phyloP scores from a whole-genome alignment of 176 grass and related monocot genomes.

The Calamus simplicifolius region DNA sequence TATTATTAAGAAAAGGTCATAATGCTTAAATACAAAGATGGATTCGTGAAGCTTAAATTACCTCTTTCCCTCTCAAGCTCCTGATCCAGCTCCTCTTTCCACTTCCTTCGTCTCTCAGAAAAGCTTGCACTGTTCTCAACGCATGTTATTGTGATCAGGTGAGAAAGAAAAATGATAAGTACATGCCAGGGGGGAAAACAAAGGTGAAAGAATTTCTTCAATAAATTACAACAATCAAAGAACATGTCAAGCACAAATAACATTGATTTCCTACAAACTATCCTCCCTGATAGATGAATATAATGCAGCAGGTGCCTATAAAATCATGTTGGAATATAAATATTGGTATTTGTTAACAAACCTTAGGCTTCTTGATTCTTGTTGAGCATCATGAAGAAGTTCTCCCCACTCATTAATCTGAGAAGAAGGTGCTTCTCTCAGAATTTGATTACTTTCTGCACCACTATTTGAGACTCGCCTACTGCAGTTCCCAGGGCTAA shows the following conservation, averaged over 20 bases:
- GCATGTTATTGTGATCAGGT: not conserved
- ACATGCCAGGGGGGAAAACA: no score
- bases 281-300: no score
- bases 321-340: constrained; percentile 5
- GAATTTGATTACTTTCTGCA: constrained; percentile 43
- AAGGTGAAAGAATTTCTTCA: no score
- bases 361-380: constrained; percentile 51
- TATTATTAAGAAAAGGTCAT: no score
- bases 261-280: no score
- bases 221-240: no score
- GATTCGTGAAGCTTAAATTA: constrained; percentile 10
- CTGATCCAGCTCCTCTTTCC: constrained; percentile 87
- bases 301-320: not conserved
- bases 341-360: constrained; percentile 4
- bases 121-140: constrained; percentile 47
- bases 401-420: constrained; percentile 46
- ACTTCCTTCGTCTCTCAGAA: constrained; percentile 66
- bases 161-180: no score
- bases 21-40: no score
- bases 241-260: no score
- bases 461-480: constrained; percentile 43
- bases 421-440: constrained; percentile 79
- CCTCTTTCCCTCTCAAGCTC: constrained; percentile 95
- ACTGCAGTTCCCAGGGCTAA: constrained; percentile 49
- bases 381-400: constrained; percentile 37